These are phyloP conservation scores for Syncephalastrum racemosum DNA, from an alignment of 371 early-diverging fungal genomes.

Conservation along the genomic window DNA sequence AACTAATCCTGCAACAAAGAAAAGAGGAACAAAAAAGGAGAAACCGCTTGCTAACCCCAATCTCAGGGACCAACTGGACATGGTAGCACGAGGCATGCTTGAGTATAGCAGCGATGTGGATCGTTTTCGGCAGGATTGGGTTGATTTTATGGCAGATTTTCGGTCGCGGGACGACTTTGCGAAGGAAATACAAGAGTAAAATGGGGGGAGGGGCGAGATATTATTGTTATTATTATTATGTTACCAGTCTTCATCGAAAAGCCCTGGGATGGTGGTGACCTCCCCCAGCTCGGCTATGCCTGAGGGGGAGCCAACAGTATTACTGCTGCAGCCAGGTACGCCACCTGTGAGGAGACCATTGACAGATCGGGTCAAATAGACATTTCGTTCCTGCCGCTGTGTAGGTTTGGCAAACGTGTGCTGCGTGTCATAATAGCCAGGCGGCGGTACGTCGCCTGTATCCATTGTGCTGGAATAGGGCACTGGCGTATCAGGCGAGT, in stretches of 20 bases:
- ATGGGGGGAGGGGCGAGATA: not conserved
- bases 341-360: not conserved
- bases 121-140: conserved; percentile 83
- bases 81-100: conserved; percentile 86
- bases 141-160: conserved; percentile 88
- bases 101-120: conserved; percentile 73
- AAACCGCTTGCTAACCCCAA: too few relatives aligned
- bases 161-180: conserved; percentile 15
- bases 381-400: conserved; percentile 6
- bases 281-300: conserved; percentile 11
- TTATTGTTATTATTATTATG: not conserved
- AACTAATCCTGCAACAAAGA: too few relatives aligned
- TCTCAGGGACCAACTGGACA: conserved; percentile 72
- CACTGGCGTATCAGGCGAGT: not conserved
- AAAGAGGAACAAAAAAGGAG: too few relatives aligned
- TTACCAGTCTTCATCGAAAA: conserved; percentile 11
- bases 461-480: too few relatives aligned
- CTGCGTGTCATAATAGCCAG: not conserved
- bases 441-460: not conserved
- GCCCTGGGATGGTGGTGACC: conserved; percentile 7
- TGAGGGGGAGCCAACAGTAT: not conserved
- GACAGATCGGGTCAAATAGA: conserved; percentile 11
- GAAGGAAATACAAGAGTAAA: not conserved
- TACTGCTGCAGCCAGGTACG: not conserved
- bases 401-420: too few relatives aligned